Percentiles rank a stretch among this genome's conserved stretches.
These are phyloP conservation scores for Debaryomyces singareniensis DNA, from an alignment of 1,139 yeast species.

Conservation along the genomic window DNA sequence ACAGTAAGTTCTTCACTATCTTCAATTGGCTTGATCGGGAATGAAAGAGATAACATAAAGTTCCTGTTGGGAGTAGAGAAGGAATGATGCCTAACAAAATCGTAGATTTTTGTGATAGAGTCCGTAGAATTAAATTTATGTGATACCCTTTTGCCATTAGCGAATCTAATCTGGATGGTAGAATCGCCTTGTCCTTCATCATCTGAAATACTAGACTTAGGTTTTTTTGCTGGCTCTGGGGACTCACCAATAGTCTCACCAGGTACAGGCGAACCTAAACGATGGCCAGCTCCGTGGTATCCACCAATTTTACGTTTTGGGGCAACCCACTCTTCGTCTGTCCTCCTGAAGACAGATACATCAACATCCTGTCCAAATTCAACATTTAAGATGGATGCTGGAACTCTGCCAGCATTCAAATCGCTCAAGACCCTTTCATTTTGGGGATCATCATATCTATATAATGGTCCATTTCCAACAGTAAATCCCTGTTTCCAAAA, in stretches of 20 bases:
- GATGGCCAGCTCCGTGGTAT: constrained; percentile 75
- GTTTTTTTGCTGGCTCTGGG: constrained; percentile 10
- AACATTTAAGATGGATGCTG: constrained; percentile 76
- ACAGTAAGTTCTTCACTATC: constrained; percentile 47
- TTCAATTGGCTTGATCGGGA: constrained; percentile 74
- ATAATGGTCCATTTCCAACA: constrained; percentile 83
- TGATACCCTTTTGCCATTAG: constrained; percentile 69
- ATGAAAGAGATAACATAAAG: constrained; percentile 71
- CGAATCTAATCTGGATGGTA: constrained; percentile 75
- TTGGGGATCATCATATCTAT: constrained; percentile 84
- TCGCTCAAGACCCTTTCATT: constrained; percentile 73
- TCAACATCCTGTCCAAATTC: constrained; percentile 94
- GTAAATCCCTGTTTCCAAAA: constrained; percentile 97
- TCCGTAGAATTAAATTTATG: constrained; percentile 62
- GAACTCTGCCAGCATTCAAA: constrained; percentile 87
- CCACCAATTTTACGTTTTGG: constrained; percentile 68
- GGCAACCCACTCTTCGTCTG: constrained; percentile 75
- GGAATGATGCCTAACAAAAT: constrained; percentile 50
- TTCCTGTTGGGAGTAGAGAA: constrained; percentile 37
- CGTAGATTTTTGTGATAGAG: constrained; percentile 62
- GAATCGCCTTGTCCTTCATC: constrained; percentile 58
- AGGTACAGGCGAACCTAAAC: constrained; percentile 87
- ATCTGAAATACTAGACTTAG: constrained; percentile 13
- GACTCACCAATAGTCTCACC: constrained; percentile 42
- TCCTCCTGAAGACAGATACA: constrained; percentile 73